A percentile compares a stretch with the other conserved stretches of the same genome.
phyloP scores from a whole-genome alignment of 495 filamentous ascomycete genomes.

The Melanomma pulvis-pyrius region DNA sequence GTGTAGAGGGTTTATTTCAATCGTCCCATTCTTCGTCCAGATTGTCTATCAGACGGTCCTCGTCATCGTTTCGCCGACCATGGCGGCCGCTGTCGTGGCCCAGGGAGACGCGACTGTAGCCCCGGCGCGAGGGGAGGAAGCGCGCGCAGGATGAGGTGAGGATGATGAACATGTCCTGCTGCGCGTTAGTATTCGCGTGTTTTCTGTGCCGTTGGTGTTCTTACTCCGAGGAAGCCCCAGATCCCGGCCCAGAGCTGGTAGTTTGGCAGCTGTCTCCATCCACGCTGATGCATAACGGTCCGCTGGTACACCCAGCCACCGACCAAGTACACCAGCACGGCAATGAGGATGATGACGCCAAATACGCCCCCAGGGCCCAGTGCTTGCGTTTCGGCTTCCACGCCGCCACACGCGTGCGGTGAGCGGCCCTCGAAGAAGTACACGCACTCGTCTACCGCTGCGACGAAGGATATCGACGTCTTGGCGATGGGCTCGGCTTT shows the following conservation, averaged over 20 bases:
- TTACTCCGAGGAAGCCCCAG: constrained; percentile 79
- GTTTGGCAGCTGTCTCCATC: constrained; percentile 95
- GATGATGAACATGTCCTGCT: constrained; percentile 81
- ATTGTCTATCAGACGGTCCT: constrained; percentile 93
- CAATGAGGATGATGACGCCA: constrained; percentile 83
- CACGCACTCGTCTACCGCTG: constrained; percentile 82
- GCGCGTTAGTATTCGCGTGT: constrained; percentile 6
- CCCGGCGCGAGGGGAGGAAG: constrained; percentile 63
- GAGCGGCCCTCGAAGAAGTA: constrained; percentile 97
- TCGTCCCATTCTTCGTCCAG: constrained; percentile 83
- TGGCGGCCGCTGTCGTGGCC: constrained; percentile 36
- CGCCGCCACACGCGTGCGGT: constrained; percentile 76
- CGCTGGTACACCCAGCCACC: constrained; percentile 95
- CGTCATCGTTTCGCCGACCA: constrained; percentile 64
- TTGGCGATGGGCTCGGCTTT: constrained; percentile 70
- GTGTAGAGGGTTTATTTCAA: constrained; percentile 4
- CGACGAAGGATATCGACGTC: constrained; percentile 76
- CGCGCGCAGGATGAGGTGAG: constrained; percentile 73
- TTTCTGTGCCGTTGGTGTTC: constrained; percentile 27
- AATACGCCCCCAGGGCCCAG: constrained; percentile 89
- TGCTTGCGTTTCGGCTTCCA: constrained; percentile 61
- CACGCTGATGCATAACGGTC: constrained; percentile 90
- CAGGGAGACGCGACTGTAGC: constrained; percentile 60
- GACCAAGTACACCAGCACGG: constrained; percentile 82
- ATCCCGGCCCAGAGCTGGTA: constrained; percentile 92